Evolutionary conservation across 805 yeast genomes (phyloP).

Genomic region (Kodamaea leandrae): DNA sequence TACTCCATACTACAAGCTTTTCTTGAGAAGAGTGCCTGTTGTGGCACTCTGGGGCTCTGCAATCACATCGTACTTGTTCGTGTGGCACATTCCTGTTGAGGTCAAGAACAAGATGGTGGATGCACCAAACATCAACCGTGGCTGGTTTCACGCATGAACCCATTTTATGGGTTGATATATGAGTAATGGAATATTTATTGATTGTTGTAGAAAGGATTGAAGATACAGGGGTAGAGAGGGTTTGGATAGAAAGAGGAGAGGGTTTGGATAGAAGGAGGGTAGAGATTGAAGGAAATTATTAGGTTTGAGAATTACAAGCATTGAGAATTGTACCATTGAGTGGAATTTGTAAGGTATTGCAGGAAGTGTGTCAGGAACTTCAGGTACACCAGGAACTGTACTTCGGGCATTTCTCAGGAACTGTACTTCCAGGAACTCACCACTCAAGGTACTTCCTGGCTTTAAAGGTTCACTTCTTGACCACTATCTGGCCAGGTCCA

Average conservation of each 20-base stretch:
- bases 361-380: too few species aligned
- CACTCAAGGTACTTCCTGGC: too few species aligned
- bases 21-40: slow-evolving; percentile 29
- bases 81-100: slow-evolving; percentile 34
- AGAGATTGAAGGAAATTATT: too few species aligned
- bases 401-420: too few species aligned
- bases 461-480: too few species aligned
- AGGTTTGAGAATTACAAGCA: too few species aligned
- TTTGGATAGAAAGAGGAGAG: neutral
- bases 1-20: slow-evolving; percentile 24
- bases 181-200: neutral
- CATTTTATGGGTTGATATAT: neutral
- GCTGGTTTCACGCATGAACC: slow-evolving; percentile 3
- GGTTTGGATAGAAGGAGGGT: too few species aligned
- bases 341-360: too few species aligned
- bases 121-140: slow-evolving; percentile 28
- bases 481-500: too few species aligned
- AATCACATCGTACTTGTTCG: slow-evolving; percentile 28
- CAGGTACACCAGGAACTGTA: too few species aligned
- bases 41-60: slow-evolving; percentile 32
- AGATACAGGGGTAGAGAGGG: neutral
- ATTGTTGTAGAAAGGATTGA: neutral
- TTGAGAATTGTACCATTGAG: too few species aligned
- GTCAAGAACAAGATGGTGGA: slow-evolving; percentile 23
- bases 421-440: too few species aligned